Evolutionary conservation across 225 moss, liverwort and hornwort genomes (phyloP).

Genomic region (Bryum argenteum): DNA sequence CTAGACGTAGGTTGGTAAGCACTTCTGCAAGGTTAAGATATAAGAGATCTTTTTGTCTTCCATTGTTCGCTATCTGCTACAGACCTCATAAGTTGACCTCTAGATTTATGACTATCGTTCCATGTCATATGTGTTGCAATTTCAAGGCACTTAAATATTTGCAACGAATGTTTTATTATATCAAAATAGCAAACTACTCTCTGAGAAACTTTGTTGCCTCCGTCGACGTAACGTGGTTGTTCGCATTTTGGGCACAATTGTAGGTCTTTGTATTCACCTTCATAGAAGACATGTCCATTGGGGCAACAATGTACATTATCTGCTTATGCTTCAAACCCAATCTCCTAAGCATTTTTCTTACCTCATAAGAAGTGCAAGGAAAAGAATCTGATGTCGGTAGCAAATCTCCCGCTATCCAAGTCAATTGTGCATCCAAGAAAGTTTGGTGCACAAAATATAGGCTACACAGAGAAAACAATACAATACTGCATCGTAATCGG

Average conservation of each 20-base stretch:
- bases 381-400: not conserved
- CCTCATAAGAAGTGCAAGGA: too few species aligned
- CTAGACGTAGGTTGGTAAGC: not conserved
- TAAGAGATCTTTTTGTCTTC: not conserved
- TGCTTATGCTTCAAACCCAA: not conserved
- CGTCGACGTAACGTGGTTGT: too few species aligned
- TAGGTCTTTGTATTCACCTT: too few species aligned
- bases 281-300: too few species aligned
- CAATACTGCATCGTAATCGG: not conserved
- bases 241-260: too few species aligned
- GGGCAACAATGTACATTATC: not conserved
- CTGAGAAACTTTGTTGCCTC: not conserved
- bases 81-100: not conserved
- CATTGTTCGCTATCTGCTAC: not conserved
- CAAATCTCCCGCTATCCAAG: not conserved
- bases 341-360: not conserved
- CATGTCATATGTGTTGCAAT: not conserved
- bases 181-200: not conserved
- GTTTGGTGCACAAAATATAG: not conserved
- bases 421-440: not conserved
- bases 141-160: not conserved
- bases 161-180: not conserved
- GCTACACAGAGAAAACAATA: not conserved
- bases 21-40: not conserved
- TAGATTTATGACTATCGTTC: not conserved